These are phyloP conservation scores for Pseudogymnoascus sp. DNA, from an alignment of 2,329 filamentous ascomycete species.

Conservation along the genomic window DNA sequence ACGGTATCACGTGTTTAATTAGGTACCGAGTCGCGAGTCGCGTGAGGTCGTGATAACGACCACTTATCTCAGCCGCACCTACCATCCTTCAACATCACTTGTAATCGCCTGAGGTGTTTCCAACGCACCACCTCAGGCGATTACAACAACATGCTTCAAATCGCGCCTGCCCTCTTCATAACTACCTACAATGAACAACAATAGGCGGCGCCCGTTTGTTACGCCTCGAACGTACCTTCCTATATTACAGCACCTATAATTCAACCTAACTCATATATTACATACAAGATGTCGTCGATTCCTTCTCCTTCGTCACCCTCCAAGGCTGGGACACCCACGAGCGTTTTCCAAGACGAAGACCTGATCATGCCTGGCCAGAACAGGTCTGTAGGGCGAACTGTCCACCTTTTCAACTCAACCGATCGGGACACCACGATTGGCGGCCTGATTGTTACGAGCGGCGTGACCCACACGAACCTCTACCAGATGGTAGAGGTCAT, in stretches of 20 bases:
- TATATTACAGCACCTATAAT: neutral
- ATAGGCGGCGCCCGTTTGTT: neutral
- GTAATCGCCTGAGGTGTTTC: neutral
- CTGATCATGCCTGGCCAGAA: neutral
- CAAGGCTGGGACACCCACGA: neutral
- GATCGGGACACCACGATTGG: neutral
- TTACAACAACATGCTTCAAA: neutral
- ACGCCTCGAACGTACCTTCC: neutral
- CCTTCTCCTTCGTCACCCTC: neutral
- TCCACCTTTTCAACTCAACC: neutral
- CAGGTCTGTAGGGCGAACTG: neutral
- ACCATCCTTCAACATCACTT: neutral
- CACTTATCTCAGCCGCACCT: too few species aligned
- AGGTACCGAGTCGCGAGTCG: too few species aligned
- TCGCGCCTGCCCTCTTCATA: neutral
- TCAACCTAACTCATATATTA: neutral
- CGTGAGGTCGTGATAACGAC: too few species aligned
- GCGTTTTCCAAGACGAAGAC: neutral
- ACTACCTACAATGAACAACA: neutral
- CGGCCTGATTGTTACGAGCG: slow-evolving; percentile 17
- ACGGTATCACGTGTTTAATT: too few species aligned
- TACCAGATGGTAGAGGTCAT: slow-evolving; percentile 23
- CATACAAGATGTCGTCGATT: neutral
- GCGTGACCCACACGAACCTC: slow-evolving; percentile 22
- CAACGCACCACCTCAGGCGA: neutral